Base-by-base conservation (phyloP, 1,139 yeast genomes). In the Zygotorulaspora mrakii region DNA sequence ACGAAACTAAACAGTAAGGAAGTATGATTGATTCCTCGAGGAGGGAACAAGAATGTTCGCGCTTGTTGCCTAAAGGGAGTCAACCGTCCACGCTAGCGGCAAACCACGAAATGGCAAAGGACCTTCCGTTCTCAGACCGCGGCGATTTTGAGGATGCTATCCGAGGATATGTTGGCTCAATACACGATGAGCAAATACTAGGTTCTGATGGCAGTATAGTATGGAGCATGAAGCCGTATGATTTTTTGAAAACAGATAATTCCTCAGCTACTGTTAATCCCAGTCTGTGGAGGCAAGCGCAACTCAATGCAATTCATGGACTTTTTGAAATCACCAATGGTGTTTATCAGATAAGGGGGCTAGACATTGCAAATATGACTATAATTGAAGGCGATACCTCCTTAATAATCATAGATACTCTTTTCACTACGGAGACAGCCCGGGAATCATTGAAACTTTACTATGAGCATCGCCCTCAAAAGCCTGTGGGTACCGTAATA, bases 171-270 rank as follows among this genome's bases (percentile, higher is more conserved):
- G 14, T 26, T 3, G 29, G 14, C 14, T n/a, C 29, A 14, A 11
- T 26, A 3, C 29, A 11, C 3, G 29, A 26, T 13, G 29, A 11
- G 4, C 13, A n/a, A 10, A 13, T 26, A n/a, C 3, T 9, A 11
- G 29, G 14, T 13, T 10, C 8, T 3, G 13, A 11, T 26, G 29
- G 14, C 8, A 11, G 14, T n/a, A 11, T 14, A 2, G 29, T 13
- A n/a, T 26, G 29, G 29, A 26, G 29, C 14, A 26, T 26, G 29
- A 26, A 26, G 12, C 29, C 29, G 3, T 26, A 26, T 5, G 29
- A 26, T 4, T 26, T 26, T 26, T 14, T 26, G 10, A 12, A 26
- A n/a, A 9, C 29, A n/a, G 29, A 26, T 9, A 4, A 26, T 9
- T 13, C 13, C 4, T 10, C 29, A 10, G 29, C 10, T 13, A 26